Evolutionary conservation across 2,329 filamentous ascomycete genomes (phyloP), one percentile per base, ranked within the genome.

Genomic region (Plectosphaerella plurivora): DNA sequence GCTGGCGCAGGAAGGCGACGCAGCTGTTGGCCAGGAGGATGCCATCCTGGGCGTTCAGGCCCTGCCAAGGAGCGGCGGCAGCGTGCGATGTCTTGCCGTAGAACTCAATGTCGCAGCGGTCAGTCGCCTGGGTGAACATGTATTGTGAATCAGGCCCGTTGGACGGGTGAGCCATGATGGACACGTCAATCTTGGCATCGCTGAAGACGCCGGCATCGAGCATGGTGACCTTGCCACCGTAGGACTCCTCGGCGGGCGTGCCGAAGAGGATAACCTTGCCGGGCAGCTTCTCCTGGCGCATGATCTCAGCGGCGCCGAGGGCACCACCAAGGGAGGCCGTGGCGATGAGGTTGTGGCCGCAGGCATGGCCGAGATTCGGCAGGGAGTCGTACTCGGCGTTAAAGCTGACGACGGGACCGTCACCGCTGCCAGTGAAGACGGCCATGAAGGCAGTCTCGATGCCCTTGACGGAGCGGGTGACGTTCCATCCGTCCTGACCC

Each of bases 231-330:
- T 79, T 79, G 36, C 74, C 75, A 25, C 74, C 75, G 3, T 73
- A 73, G 1, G 72, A 70, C 64, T 78, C 75, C 63, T 79, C 76
- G 10, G 73, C 77, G 0, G 77, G 77, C 0, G 77, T 79, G 33
- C 76, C 77, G 37, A 79, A 70, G 24, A 79, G 58, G 5, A 73
- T 63, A 5, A 79, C 64, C 49, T 71, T 73, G 5, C 77, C 77
- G 0, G 70, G 59, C 3, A 82, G 63, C 1, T 62, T 57, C 41
- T 72, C 65, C 12, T 66, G 60, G 18, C 65, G 69, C 57, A 81
- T 66, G 3, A 74, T 60, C 24, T 73, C 63, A 0, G 74, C 76
- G 1, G 77, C 68, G 4, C 75, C 77, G 3, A 83, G 59, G 22
- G 68, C 73, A 4, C 65, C 75, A 1, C 73, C 70, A 4, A 79